phyloP scores from a whole-genome alignment of 2,329 filamentous ascomycete genomes.

The Monilinia vaccinii-corymbosi region DNA sequence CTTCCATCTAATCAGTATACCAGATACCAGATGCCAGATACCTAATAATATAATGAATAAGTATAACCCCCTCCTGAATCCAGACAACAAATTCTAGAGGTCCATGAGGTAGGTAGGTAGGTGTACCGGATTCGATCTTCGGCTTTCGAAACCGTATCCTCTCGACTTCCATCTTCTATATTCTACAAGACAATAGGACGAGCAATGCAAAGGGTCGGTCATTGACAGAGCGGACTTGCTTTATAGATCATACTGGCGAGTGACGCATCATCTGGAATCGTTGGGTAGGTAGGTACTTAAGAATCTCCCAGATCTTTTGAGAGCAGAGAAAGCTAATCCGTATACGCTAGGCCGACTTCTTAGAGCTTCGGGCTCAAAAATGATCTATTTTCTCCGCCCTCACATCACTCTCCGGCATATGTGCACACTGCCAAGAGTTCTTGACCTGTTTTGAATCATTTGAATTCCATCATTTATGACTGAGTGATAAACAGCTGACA shows the following conservation, averaged over 20 bases:
- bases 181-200: not conserved
- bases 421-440: not conserved
- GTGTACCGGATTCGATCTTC: not conserved
- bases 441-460: not conserved
- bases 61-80: no score
- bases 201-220: not conserved
- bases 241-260: not conserved
- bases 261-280: not conserved
- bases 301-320: not conserved
- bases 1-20: no score
- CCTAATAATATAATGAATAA: no score
- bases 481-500: not conserved
- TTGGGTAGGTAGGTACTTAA: not conserved
- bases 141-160: not conserved
- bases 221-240: not conserved
- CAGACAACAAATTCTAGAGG: no score
- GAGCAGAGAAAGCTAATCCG: not conserved
- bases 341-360: not conserved
- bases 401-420: not conserved
- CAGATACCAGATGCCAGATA: no score
- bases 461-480: not conserved
- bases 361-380: not conserved
- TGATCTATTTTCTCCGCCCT: not conserved
- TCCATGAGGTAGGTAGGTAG: no score
- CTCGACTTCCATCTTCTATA: not conserved